Conservation (phyloP, 768 basidiomycete species). For the Lactifluus pinguis region DNA sequence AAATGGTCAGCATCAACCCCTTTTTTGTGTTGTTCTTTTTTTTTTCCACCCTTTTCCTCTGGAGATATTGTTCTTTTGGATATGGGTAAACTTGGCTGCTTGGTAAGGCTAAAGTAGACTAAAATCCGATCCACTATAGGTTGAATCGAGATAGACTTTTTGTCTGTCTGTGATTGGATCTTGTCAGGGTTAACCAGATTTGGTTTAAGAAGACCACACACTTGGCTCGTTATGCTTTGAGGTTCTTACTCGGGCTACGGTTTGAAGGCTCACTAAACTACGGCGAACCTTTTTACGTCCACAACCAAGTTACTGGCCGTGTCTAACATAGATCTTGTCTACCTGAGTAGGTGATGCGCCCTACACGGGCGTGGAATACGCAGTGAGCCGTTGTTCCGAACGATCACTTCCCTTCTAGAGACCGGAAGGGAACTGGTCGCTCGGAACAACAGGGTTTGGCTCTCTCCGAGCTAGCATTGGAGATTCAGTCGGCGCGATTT, state of each 20-base stretch:
- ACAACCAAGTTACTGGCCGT: background rate
- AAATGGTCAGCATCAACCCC: background rate
- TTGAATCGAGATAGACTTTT: slow-evolving; percentile 14
- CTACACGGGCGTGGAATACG: background rate
- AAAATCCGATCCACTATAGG: background rate
- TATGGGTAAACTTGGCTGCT: background rate
- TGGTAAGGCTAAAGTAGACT: background rate
- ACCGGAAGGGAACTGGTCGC: slow-evolving; percentile 12
- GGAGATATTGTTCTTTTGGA: slow-evolving; percentile 3
- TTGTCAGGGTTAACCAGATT: slow-evolving; percentile 2
- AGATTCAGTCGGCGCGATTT: slow-evolving; percentile 11
- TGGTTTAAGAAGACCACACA: slow-evolving; percentile 3
- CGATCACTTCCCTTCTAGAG: too few relatives aligned
- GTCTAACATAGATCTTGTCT: background rate
- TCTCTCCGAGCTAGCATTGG: background rate
- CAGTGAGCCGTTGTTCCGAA: background rate
- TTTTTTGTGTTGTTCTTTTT: background rate
- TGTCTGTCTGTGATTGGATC: slow-evolving; percentile 7
- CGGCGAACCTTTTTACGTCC: background rate
- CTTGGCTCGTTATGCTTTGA: background rate
- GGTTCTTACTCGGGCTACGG: background rate
- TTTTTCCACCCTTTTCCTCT: background rate
- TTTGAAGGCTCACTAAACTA: background rate
- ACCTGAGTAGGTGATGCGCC: background rate
- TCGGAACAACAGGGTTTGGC: slow-evolving; percentile 11